Base-by-base conservation (phyloP, 83 land plant species). In the Diphasiastrum complanatum region DNA sequence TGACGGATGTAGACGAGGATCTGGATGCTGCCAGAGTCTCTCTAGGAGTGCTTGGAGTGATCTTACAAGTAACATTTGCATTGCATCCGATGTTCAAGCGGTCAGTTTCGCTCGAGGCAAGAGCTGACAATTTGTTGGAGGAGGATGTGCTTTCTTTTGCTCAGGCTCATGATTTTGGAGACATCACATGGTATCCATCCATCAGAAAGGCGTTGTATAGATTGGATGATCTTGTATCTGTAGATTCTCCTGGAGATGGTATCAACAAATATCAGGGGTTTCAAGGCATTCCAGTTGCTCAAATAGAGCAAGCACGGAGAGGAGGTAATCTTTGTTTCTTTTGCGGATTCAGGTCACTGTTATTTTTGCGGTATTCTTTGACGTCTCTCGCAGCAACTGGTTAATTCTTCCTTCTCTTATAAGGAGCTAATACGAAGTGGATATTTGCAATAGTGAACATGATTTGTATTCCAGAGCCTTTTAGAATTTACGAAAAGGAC, bases 31-130 rank as follows among this genome's bases (percentile, higher is more conserved):
- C 67, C 10, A 64, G 32, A 43, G 29, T 64, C 3, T 64, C 67
- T 32, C 60, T 64, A 1, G 67, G 67, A 53, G 65, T 64, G 4
- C 45, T 71, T 4, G 74, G 74, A 1, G 74, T 63, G 26, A 64
- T 71, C 22, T 71, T 72, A 1, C 47, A 25, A 38, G 60, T 71
- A 23, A 71, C 63, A 8, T 65, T 66, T 30, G 43, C 6, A n/a
- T 22, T 71, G 51, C 72, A 71, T 72, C 61, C 31, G 11, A 48
- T 71, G 64, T 66, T 71, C 46, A 71, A 66, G 23, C 51, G 73
- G 12, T 54, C 72, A 2, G 73, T 65, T 4, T 23, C 26, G n/a
- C 47, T 51, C 16, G 23, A 33, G 28, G 14, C 48, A 23, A 41
- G 28, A 22, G 36, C 29, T 6, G 73, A 70, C 37, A 26, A 12